Percentiles rank a stretch among this genome's conserved stretches.
Evolutionary conservation across 345 rosid genomes (phyloP).

Genomic region (Rhizophora mangle): DNA sequence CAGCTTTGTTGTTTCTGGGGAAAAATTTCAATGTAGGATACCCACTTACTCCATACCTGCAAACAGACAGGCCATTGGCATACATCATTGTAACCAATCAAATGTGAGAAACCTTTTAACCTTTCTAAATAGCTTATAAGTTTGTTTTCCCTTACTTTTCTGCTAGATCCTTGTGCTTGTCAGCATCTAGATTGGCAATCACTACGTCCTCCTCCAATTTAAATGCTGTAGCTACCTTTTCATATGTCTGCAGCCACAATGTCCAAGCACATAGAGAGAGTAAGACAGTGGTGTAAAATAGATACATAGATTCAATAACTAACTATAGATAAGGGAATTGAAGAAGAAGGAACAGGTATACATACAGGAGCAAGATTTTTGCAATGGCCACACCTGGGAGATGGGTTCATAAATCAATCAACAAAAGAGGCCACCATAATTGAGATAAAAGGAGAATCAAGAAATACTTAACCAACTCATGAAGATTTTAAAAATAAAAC

Average conservation of each 20-base stretch:
- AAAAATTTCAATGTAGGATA: conserved; percentile 90
- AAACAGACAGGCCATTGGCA: neutral
- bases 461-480: neutral
- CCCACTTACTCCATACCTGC: conserved; percentile 87
- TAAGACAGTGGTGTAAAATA: no score
- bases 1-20: conserved; percentile 87
- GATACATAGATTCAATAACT: no score
- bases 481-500: neutral
- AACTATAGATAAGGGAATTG: neutral
- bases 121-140: neutral
- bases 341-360: conserved; percentile 6
- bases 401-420: conserved; percentile 17
- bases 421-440: neutral
- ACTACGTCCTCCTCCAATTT: conserved; percentile 73
- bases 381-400: conserved; percentile 97
- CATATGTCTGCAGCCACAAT: conserved; percentile 51
- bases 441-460: neutral
- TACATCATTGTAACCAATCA: neutral
- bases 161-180: conserved; percentile 65
- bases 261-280: no score
- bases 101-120: neutral
- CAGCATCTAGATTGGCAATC: conserved; percentile 92
- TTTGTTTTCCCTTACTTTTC: conserved; percentile 59
- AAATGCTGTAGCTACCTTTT: conserved; percentile 85
- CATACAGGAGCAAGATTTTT: conserved; percentile 95